Evolutionary conservation across 768 basidiomycete genomes (phyloP), one percentile per base, ranked within the genome.

Genomic region (Coprinellus micaceus): DNA sequence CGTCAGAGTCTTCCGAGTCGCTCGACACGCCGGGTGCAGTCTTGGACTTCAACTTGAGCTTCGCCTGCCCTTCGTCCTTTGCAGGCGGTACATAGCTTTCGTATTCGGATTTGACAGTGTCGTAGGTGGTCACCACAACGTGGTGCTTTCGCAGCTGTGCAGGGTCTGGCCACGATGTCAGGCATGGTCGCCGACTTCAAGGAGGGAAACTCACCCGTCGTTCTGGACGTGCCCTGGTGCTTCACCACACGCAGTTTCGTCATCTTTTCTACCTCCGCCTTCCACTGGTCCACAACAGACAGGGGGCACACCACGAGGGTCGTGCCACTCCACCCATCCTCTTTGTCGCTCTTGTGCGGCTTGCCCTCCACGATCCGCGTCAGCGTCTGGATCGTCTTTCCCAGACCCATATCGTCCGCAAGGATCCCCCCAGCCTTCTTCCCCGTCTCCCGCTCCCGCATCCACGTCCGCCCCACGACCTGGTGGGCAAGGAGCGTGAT

Each of bases 321-420:
- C 1, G 82, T 71, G 2, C 79, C 81, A 22, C 83, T 79, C 79
- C 82, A 95, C 0, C 91, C 91, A 13, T 84, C 85, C 21, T 78
- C 78, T 60, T 77, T 81, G 63, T 96, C 91, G 4, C 80, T 78
- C 58, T 84, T 84, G 19, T 77, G 82, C 7, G 89, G 82, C 3
- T 82, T 79, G 0, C 91, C 89, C 54, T 94, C 92, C 0, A 92
- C 84, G 40, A 99, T 95, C 1, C 93, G 83, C 0, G 88, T 81
- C 12, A 98, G 74, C 0, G 91, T 90, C 65, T 98, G 96, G 22
- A 98, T 90, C 0, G 97, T 99, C 73, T 94, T 93, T 1, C 90
- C 90, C 1, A 91, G 77, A 57, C 88, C 90, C 88, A 91, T 91
- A 64, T 91, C 91, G 67, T 98, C 94, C 4, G 94, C 94, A 13